Conservation (phyloP, 1,284 basidiomycete species). For the Ceratobasidium sp. region DNA sequence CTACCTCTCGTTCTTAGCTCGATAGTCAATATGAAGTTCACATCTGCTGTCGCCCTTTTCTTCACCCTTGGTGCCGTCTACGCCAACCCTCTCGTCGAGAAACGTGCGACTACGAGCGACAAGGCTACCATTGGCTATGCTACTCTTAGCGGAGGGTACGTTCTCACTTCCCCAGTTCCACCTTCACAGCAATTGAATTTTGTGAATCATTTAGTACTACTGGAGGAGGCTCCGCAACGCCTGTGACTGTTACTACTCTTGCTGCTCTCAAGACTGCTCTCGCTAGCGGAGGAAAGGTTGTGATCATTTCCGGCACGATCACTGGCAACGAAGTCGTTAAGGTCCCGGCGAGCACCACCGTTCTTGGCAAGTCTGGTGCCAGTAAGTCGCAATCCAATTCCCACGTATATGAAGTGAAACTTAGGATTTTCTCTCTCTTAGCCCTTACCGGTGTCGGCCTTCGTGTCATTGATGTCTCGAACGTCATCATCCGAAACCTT, state of each 20-base stretch:
- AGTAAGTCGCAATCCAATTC: background rate
- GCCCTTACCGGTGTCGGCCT: slow-evolving; percentile 57
- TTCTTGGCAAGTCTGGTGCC: slow-evolving; percentile 54
- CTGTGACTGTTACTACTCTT: background rate
- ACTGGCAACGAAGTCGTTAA: slow-evolving; percentile 59
- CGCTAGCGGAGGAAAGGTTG: background rate
- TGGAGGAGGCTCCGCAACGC: background rate
- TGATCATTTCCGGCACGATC: slow-evolving; percentile 54
- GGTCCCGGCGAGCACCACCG: slow-evolving; percentile 58
- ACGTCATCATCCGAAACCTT: slow-evolving; percentile 61
- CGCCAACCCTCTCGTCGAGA: background rate
- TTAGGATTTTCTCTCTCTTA: background rate
- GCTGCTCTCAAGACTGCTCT: background rate
- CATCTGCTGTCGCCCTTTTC: slow-evolving; percentile 6
- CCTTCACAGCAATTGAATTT: background rate
- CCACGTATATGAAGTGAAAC: background rate
- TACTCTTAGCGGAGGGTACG: background rate
- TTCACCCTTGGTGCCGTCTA: slow-evolving; percentile 4
- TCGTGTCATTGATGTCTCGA: slow-evolving; percentile 58
- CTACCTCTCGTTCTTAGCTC: background rate
- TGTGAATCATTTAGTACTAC: background rate
- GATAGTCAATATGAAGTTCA: slow-evolving; percentile 21
- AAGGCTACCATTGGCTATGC: slow-evolving; percentile 25
- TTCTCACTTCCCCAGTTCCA: no score
- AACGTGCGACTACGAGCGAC: slow-evolving; percentile 13